These are phyloP conservation scores for Echria macrotheca DNA, from an alignment of 495 filamentous ascomycete species.

Conservation along the genomic window DNA sequence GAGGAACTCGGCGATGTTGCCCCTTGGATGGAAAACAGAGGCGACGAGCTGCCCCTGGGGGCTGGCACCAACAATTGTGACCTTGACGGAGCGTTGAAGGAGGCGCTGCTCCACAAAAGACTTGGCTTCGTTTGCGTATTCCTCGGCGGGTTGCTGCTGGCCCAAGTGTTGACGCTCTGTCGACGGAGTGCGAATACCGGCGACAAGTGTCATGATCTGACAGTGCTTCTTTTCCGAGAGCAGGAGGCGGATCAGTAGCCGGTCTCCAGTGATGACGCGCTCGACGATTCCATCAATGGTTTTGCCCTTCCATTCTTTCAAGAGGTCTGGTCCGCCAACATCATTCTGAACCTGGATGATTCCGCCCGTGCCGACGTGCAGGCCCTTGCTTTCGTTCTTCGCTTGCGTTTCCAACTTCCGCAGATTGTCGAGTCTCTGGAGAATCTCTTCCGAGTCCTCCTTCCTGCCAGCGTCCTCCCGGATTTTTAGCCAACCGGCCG, in stretches of 20 bases:
- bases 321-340: conserved; percentile 65
- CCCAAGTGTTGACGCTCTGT: conserved; percentile 76
- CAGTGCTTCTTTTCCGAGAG: conserved; percentile 70
- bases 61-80: conserved; percentile 76
- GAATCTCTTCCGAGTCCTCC: conserved; percentile 71
- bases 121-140: conserved; percentile 79
- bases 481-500: conserved; percentile 84
- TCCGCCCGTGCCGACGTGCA: conserved; percentile 59
- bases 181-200: conserved; percentile 79
- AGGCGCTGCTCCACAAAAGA: conserved; percentile 79
- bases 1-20: conserved; percentile 84
- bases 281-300: conserved; percentile 72
- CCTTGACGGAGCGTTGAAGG: conserved; percentile 76
- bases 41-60: conserved; percentile 81
- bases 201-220: conserved; percentile 78
- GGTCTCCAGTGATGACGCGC: conserved; percentile 84
- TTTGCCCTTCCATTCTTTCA: conserved; percentile 72
- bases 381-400: conserved; percentile 66
- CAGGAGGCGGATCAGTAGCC: conserved; percentile 76
- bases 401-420: conserved; percentile 75
- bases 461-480: conserved; percentile 87
- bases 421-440: conserved; percentile 67
- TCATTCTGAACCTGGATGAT: conserved; percentile 75
- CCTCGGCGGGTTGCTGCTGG: conserved; percentile 75
- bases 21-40: conserved; percentile 75